Conservation (phyloP, 257 asterid species). For the Nicotiana noctiflora region DNA sequence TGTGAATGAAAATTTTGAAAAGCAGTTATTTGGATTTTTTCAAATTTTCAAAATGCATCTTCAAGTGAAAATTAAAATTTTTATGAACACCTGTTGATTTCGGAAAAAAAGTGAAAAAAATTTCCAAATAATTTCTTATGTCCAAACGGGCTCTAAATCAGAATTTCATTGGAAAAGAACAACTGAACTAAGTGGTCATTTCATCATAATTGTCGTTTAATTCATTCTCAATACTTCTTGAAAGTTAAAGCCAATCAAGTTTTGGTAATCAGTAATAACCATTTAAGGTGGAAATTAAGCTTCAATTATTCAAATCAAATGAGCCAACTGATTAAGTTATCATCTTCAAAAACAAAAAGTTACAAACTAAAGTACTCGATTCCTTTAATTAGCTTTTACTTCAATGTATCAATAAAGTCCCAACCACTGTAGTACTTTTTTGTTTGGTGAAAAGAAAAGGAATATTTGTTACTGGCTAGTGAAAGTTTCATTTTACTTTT, state of each 20-base stretch:
- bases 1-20: too few species aligned
- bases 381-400: background rate
- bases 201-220: background rate
- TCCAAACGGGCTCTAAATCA: too few species aligned
- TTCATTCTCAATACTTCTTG: background rate
- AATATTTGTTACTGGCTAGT: background rate
- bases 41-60: too few species aligned
- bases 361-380: background rate
- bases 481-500: background rate
- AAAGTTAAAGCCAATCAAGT: background rate
- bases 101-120: too few species aligned
- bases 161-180: background rate
- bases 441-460: slow-evolving; percentile 5
- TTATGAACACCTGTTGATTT: too few species aligned
- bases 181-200: background rate
- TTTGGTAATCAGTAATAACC: background rate
- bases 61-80: too few species aligned
- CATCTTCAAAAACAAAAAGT: slow-evolving; percentile 6
- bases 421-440: slow-evolving; percentile 13
- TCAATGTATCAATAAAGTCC: background rate
- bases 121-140: too few species aligned
- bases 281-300: background rate
- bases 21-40: too few species aligned
- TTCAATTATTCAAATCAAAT: slow-evolving; percentile 1
- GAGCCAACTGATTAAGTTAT: background rate